These are phyloP conservation scores for Millerozyma miso DNA, from an alignment of 805 yeast genomes.

Conservation along the genomic window DNA sequence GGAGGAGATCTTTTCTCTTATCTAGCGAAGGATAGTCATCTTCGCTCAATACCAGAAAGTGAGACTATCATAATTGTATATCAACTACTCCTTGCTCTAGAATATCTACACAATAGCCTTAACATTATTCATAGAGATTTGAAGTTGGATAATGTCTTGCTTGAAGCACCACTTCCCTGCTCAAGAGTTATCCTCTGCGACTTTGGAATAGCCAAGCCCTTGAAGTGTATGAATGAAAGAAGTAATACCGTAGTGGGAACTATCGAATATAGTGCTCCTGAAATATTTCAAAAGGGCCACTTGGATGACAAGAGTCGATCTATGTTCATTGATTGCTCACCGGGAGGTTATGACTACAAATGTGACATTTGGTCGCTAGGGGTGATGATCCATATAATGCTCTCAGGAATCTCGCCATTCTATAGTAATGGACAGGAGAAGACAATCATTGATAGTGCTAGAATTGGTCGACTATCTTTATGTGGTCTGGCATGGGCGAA, in stretches of 20 bases:
- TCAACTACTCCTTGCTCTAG: constrained; percentile 54
- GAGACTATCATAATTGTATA: constrained; percentile 50
- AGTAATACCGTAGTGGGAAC: constrained; percentile 57
- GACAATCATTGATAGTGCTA: constrained; percentile 39
- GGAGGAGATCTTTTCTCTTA: constrained; percentile 62
- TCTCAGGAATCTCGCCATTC: constrained; percentile 65
- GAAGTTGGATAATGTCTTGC: constrained; percentile 60
- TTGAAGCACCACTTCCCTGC: constrained; percentile 49
- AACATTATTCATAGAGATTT: constrained; percentile 65
- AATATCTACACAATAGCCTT: constrained; percentile 46
- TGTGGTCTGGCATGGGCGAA: constrained; percentile 37
- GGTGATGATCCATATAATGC: constrained; percentile 51
- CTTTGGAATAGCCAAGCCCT: constrained; percentile 49
- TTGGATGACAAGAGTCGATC: constrained; percentile 3
- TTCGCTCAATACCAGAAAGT: constrained; percentile 46
- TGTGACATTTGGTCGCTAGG: constrained; percentile 75
- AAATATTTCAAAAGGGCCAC: constrained; percentile 36
- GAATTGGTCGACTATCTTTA: constrained; percentile 37
- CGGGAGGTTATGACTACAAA: constrained; percentile 48
- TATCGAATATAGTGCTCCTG: constrained; percentile 72
- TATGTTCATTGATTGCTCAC: not conserved
- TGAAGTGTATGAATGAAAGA: constrained; percentile 20
- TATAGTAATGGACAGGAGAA: constrained; percentile 38
- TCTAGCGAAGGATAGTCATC: constrained; percentile 36
- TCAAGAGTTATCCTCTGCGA: constrained; percentile 60